Evolutionary conservation across 768 basidiomycete genomes (phyloP), one percentile per base, ranked within the genome.

Genomic region (Leccinum boreale): DNA sequence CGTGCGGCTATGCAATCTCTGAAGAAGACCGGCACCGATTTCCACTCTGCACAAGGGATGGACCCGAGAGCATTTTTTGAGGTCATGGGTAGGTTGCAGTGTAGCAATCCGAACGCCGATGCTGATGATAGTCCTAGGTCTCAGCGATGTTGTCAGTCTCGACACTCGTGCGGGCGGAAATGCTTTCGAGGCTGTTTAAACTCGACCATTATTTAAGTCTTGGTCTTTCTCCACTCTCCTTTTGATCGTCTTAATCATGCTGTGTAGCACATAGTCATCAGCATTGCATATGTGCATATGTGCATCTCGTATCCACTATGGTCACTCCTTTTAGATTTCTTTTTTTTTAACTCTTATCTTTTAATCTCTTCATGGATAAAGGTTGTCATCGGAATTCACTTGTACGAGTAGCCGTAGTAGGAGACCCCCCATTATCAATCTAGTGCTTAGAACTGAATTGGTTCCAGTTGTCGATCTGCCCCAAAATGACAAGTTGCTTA

Each of bases 21-120:
- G 46, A 88, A 86, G 75, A 87, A 87, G 75, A 89, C 87, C 3
- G 89, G 89, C 8, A 90, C 88, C 5, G 89, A 90, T 67, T 88
- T 85, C 67, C 59, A 67, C 24, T 78, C 79, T 8, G 79, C 81
- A 0, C 67, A 77, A 69, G 85, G 88, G 21, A 89, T 90, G 88
- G 86, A 89, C 62, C 89, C 89, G 8, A 86, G 85, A 66, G 78
- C 81, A 46, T 90, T 90, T 78, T 90, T 90, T 70, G 81, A 86
- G 66, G 84, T 88, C 53, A 86, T 89, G 86, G 86, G 85, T 85
- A 68, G 48, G 79, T 64, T 12, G 44, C 33, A 24, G 2, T 45
- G 47, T 14, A 48, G 49, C 3, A 15, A 56, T 24, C 4, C 10
- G 10, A 33, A 11, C 0, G 4, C 12, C 28, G 23, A 19, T 42